Evolutionary conservation across 495 filamentous ascomycete genomes (phyloP).

Genomic region (Saxispiralis lemnorum): DNA sequence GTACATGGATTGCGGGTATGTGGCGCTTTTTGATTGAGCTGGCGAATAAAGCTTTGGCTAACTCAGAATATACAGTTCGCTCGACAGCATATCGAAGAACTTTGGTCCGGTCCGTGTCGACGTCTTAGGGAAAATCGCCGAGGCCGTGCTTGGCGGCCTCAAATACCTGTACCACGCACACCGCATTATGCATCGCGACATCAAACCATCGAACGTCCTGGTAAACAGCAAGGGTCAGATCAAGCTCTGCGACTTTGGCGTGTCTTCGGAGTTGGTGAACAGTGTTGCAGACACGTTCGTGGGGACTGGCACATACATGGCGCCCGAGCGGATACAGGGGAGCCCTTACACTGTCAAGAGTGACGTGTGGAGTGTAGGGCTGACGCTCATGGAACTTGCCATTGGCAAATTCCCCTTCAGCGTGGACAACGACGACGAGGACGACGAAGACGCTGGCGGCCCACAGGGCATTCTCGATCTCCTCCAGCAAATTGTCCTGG

Average conservation of each 20-base stretch:
- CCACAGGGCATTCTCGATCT: constrained; percentile 92
- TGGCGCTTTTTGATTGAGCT: background rate
- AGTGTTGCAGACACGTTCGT: constrained; percentile 96
- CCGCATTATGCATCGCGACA: constrained; percentile 95
- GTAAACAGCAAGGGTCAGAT: constrained; percentile 87
- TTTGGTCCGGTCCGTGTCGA: constrained; percentile 95
- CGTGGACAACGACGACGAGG: constrained; percentile 54
- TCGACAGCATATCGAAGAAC: constrained; percentile 81
- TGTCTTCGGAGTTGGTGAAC: constrained; percentile 88
- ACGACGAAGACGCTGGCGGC: constrained; percentile 46
- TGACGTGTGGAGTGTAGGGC: constrained; percentile 96
- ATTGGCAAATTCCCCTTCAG: constrained; percentile 94
- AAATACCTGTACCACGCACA: constrained; percentile 88
- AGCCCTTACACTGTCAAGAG: constrained; percentile 95
- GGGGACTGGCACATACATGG: constrained; percentile 97
- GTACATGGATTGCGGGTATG: constrained; percentile 96
- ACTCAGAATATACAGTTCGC: constrained; percentile 39
- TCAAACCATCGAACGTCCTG: constrained; percentile 93
- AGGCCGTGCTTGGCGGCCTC: constrained; percentile 84
- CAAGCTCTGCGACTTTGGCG: constrained; percentile 96
- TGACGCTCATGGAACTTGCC: constrained; percentile 87
- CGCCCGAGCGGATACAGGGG: constrained; percentile 89
- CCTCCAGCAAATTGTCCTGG: constrained; percentile 91
- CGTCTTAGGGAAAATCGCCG: constrained; percentile 95
- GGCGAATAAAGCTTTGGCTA: background rate